phyloP scores from a whole-genome alignment of 2,329 filamentous ascomycete species.

The Fusarium poae region DNA sequence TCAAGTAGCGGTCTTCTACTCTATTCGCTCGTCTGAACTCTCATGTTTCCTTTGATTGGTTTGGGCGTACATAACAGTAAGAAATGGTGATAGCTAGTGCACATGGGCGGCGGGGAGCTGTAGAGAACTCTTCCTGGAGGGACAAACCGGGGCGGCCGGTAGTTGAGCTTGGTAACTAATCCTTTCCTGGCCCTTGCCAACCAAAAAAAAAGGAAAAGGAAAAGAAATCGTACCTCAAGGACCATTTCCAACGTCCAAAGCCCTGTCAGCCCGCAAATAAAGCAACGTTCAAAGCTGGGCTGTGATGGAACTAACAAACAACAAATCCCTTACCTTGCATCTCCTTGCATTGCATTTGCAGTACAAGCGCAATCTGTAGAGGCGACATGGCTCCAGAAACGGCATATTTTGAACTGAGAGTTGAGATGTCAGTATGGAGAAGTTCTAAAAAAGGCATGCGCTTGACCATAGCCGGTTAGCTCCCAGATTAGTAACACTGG shows the following conservation, averaged over 20 bases:
- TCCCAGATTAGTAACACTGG: constrained; percentile 32
- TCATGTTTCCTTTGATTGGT: constrained; percentile 13
- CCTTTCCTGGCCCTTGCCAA: constrained; percentile 20
- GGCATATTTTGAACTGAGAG: constrained; percentile 31
- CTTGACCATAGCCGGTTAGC: constrained; percentile 24
- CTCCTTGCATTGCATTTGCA: constrained; percentile 36
- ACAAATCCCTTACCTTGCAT: constrained; percentile 1
- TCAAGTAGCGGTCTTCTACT: constrained; percentile 21
- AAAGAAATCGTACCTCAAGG: not conserved
- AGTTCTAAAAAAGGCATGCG: constrained; percentile 40
- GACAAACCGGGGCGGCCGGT: constrained; percentile 41
- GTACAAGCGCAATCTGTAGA: constrained; percentile 35
- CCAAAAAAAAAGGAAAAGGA: constrained; percentile 9
- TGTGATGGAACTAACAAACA: not conserved
- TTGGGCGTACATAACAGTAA: constrained; percentile 18
- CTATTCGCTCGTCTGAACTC: constrained; percentile 21
- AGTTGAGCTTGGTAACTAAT: constrained; percentile 31
- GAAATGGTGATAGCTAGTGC: constrained; percentile 30
- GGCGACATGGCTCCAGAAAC: constrained; percentile 37
- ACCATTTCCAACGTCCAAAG: constrained; percentile 20
- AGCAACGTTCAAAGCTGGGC: constrained; percentile 17
- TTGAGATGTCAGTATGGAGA: constrained; percentile 38
- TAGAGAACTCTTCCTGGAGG: constrained; percentile 7
- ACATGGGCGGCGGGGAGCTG: constrained; percentile 27
- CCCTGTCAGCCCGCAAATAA: constrained; percentile 3